Conservation (phyloP, 139 green algal species). For the Nannochloris sp. region DNA sequence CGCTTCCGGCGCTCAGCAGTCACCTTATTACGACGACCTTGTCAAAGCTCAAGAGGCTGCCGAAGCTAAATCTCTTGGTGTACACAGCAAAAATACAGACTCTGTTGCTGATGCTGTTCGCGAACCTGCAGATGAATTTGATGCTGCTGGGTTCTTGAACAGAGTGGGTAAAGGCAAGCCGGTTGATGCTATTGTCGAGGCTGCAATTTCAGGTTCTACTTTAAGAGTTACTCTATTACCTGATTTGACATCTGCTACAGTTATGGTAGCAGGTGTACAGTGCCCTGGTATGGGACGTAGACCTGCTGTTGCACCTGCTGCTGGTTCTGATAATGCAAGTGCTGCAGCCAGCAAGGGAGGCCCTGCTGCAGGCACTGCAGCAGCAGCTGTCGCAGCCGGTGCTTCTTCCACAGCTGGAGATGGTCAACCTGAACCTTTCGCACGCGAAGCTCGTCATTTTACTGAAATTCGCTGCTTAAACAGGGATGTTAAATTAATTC, state of each 20-base stretch:
- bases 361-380: slow-evolving; percentile 15
- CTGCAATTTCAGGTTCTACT: slow-evolving; percentile 64
- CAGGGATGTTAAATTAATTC: slow-evolving; percentile 37
- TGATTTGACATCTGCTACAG: slow-evolving; percentile 42
- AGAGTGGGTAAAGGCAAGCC: slow-evolving; percentile 68
- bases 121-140: slow-evolving; percentile 24
- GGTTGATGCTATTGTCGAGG: slow-evolving; percentile 77
- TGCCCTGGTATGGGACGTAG: slow-evolving; percentile 67
- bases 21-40: slow-evolving; percentile 76
- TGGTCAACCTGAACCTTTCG: slow-evolving; percentile 63
- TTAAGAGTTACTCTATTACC: slow-evolving; percentile 73
- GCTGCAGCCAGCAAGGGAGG: neutral
- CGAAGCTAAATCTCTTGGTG: slow-evolving; percentile 50
- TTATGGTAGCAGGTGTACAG: slow-evolving; percentile 73
- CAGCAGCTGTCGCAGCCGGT: slow-evolving; percentile 4
- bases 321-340: neutral
- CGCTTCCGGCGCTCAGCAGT: slow-evolving; percentile 46
- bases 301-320: slow-evolving; percentile 13
- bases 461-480: slow-evolving; percentile 68
- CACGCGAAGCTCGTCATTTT: slow-evolving; percentile 80
- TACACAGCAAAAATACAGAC: slow-evolving; percentile 73
- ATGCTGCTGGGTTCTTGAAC: slow-evolving; percentile 49
- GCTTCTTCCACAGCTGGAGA: slow-evolving; percentile 8
- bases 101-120: slow-evolving; percentile 35
- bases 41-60: slow-evolving; percentile 59